Evolutionary conservation across 768 basidiomycete species (phyloP), one percentile per base, ranked within the genome.

Genomic region (Lactarius psammicola): DNA sequence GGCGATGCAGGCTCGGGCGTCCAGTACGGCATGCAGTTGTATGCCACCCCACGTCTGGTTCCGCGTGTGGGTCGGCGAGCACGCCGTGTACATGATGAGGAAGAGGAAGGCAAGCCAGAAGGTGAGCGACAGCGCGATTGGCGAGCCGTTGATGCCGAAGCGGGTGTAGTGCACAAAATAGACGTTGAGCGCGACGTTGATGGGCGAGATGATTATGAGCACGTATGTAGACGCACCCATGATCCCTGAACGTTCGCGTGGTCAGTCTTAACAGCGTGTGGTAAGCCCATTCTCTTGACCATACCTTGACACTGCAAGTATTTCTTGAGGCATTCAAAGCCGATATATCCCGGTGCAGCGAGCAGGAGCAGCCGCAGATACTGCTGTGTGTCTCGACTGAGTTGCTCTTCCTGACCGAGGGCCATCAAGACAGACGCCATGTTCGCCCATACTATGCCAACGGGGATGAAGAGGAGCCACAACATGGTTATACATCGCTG

Each of bases 261-360:
- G 9, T 49, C n/a, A 23, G 46, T 46, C 46, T 17, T 15, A 6
- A 40, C 38, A 10, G n/a, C 18, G 34, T 28, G 58, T 60, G 36
- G 33, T 66, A 42, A 59, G 51, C 10, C 40, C 2, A 15, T 20
- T 40, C 31, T 28, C 7, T 46, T 34, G 57, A 40, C 49, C 60
- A 61, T 63, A 87, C 88, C 89, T 79, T 92, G 89, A 64, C 88
- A 90, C 71, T 90, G 90, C 30, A 92, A 74, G 74, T 90, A 92
- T 75, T 89, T 91, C 74, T 91, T 91, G 70, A 90, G 77, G 63
- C 84, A 86, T 73, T 92, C 88, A 64, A 90, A 90, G 2, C 84
- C 88, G 70, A 90, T 84, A 71, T 89, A 90, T 2, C 84, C 89
- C 0, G 90, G 90, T 0, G 85, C 87, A 1, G 84, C 88, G 46